Base-by-base conservation (phyloP, 331 rosid genomes). In the Rhamnella rubrinervis region DNA sequence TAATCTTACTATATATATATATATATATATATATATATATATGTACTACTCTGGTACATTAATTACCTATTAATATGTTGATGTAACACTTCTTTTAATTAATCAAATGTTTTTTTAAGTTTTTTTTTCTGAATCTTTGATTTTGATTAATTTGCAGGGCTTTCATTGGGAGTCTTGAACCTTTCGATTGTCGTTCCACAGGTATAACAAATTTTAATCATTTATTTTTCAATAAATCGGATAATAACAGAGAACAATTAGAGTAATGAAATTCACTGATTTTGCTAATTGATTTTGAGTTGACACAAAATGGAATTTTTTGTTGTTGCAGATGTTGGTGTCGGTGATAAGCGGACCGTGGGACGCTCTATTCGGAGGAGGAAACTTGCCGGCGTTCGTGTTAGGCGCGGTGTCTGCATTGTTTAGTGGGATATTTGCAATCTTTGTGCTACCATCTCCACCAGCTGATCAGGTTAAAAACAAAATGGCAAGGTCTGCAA, bases 301-400 rank as follows among this genome's bases (percentile, higher is more conserved):
- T 37, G 0, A 38, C 19, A 31, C 7, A 50, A 11, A 0, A 6
- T 6, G 18, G 8, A 51, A 51, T 15, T 16, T 16, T 7, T 16
- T 52, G 6, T 14, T 11, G 1, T 18, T 35, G 28, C 60, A 90
- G 92, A 86, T 88, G 96, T n/a, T 93, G 6, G 85, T 93, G 7
- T 93, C 97, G 0, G 81, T 91, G 38, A n/a, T 51, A 2, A 90
- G 97, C 65, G 97, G 98, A 68, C 97, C 90, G 0, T 81, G 85
- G 86, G 97, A 93, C 70, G 90, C 75, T 14, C 63, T 79, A 16
- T 90, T 93, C 59, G 97, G 98, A 0, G 98, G 95, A 0, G 93
- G 98, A 3, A 93, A 93, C 80, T 68, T 90, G 75, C 97, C 97
- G 0, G 98, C 96, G 0, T 93, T 93, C 26, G 90, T 93, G 74